Percentiles rank a stretch among this genome's conserved stretches.
phyloP scores from a whole-genome alignment of 495 filamentous ascomycete species.

The Tuber indicum region DNA sequence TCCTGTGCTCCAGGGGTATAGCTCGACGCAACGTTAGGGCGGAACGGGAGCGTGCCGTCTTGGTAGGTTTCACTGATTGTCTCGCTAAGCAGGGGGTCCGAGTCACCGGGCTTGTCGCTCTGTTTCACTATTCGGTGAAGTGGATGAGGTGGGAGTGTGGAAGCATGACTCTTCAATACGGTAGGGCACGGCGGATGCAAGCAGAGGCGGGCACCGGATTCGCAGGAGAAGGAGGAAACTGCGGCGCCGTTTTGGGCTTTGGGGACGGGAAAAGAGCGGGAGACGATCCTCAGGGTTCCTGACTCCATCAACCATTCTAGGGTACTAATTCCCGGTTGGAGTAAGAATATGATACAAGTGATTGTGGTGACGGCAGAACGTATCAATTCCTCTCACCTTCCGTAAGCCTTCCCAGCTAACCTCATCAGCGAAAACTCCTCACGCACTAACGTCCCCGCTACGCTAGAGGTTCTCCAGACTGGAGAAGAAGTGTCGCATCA shows the following conservation, averaged over 20 bases:
- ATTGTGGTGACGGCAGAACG: not conserved
- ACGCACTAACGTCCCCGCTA: not conserved
- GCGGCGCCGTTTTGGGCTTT: slow-evolving; percentile 48
- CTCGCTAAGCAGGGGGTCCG: slow-evolving; percentile 57
- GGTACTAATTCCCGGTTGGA: not conserved
- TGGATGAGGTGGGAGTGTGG: slow-evolving; percentile 48
- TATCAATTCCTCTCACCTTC: not conserved
- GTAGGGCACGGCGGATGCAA: slow-evolving; percentile 50
- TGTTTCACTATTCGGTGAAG: slow-evolving; percentile 3
- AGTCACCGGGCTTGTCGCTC: slow-evolving; percentile 33
- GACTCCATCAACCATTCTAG: slow-evolving; percentile 44
- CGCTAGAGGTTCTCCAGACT: slow-evolving; percentile 55
- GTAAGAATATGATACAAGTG: too few relatives aligned
- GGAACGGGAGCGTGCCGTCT: slow-evolving; percentile 63
- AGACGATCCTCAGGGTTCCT: slow-evolving; percentile 53
- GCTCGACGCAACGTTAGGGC: slow-evolving; percentile 62
- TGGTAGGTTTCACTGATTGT: slow-evolving; percentile 66
- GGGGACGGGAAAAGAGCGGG: slow-evolving; percentile 52
- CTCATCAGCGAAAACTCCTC: slow-evolving; percentile 49
- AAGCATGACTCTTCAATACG: slow-evolving; percentile 68
- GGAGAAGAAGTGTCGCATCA: slow-evolving; percentile 64
- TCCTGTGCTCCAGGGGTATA: slow-evolving; percentile 39
- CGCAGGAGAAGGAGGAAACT: slow-evolving; percentile 61
- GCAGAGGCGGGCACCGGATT: slow-evolving; percentile 59
- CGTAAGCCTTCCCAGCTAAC: slow-evolving; percentile 51